phyloP scores from a whole-genome alignment of 768 basidiomycete species.

The Xerocomellus amylosporus region DNA sequence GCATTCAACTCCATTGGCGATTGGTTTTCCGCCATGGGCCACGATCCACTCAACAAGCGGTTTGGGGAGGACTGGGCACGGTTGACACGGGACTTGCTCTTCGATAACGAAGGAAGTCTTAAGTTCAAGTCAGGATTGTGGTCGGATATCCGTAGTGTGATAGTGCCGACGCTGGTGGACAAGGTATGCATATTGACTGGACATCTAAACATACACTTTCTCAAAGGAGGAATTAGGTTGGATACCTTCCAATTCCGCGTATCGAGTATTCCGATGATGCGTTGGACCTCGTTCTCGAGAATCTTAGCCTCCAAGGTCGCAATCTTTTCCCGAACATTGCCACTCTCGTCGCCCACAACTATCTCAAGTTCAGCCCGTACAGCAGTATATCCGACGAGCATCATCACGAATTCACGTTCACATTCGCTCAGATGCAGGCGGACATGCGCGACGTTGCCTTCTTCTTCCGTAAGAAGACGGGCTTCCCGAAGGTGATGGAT shows the following conservation, averaged over 20 bases:
- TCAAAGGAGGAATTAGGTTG: constrained; percentile 42
- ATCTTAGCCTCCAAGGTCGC: constrained; percentile 80
- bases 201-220: neutral
- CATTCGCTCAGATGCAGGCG: constrained; percentile 83
- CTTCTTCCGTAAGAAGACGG: constrained; percentile 83
- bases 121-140: constrained; percentile 88
- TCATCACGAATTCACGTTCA: constrained; percentile 72
- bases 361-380: constrained; percentile 83
- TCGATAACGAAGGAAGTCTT: constrained; percentile 71
- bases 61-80: constrained; percentile 84
- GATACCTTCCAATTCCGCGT: constrained; percentile 87
- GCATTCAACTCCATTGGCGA: constrained; percentile 64
- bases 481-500: constrained; percentile 77
- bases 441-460: constrained; percentile 95
- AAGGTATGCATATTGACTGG: constrained; percentile 44
- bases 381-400: constrained; percentile 48
- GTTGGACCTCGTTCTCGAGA: constrained; percentile 90
- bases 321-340: constrained; percentile 87
- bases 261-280: constrained; percentile 89
- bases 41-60: constrained; percentile 78
- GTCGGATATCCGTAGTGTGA: constrained; percentile 82
- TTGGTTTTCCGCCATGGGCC: constrained; percentile 85
- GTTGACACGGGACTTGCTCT: constrained; percentile 80
- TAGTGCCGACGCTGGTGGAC: constrained; percentile 75
- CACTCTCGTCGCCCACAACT: constrained; percentile 74